A percentile compares a stretch with the other conserved stretches of the same genome.
phyloP scores from a whole-genome alignment of 176 grass and related monocot species.

The Pontederia crassipes region DNA sequence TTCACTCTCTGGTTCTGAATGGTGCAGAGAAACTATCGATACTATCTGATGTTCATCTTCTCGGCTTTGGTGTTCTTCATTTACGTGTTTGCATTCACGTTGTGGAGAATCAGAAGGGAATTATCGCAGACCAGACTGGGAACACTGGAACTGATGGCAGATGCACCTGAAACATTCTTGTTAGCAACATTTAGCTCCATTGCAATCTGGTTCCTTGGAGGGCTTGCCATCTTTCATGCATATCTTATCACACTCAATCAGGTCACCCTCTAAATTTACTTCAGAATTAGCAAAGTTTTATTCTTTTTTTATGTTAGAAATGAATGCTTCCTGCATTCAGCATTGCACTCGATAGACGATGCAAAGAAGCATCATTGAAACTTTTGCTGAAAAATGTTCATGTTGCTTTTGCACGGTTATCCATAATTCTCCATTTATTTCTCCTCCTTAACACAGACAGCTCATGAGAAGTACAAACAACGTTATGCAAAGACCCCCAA shows the following conservation, averaged over 20 bases:
- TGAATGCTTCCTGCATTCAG: not conserved
- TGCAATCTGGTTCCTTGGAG: conserved; percentile 28
- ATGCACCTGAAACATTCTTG: conserved; percentile 30
- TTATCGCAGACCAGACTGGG: not conserved
- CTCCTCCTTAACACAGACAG: conserved; percentile 29
- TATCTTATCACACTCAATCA: conserved; percentile 51
- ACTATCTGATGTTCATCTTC: conserved; percentile 38
- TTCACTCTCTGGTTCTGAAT: not conserved
- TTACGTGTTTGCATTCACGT: conserved; percentile 27
- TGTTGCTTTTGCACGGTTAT: not conserved
- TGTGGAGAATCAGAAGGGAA: conserved; percentile 27
- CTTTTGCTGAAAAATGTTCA: too few species aligned
- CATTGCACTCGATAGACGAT: not conserved
- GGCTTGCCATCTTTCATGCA: conserved; percentile 30
- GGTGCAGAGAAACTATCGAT: conserved; percentile 45
- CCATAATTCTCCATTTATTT: not conserved
- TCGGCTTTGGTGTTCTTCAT: conserved; percentile 30
- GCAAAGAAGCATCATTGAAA: too few species aligned
- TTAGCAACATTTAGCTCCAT: conserved; percentile 43
- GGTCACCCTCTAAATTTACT: conserved; percentile 7
- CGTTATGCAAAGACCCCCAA: conserved; percentile 17
- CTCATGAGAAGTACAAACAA: conserved; percentile 33
- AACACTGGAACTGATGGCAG: conserved; percentile 14
- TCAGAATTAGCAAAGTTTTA: not conserved
- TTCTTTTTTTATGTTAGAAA: conserved; percentile 1